Evolutionary conservation across 2,329 filamentous ascomycete genomes (phyloP), one percentile per base, ranked within the genome.

Genomic region (Aureobasidium melanogenum): DNA sequence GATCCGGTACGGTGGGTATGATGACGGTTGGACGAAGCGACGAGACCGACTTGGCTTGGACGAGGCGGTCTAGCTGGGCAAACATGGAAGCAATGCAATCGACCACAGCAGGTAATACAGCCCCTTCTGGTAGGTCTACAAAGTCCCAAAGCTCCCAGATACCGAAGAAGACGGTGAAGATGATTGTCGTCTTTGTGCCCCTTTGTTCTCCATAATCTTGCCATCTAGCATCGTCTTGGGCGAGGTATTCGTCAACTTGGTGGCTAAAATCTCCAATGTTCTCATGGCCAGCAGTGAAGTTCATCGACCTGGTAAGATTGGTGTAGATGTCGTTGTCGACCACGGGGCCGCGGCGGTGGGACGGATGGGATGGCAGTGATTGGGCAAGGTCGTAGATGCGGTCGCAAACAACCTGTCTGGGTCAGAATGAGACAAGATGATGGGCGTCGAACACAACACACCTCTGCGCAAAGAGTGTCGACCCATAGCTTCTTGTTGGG

Each of bases 1-100:
- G 60, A 58, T 62, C 52, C 41, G 60, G 60, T 8, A 62, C 26
- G 17, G 48, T 62, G 34, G 60, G 60, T 46, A 61, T 47, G 50
- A 62, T 43, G 10, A 62, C 17, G n/a, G 47, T 63, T 38, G 55
- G 34, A 48, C 32, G 44, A 17, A 36, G 32, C 28, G 14, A 39
- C 15, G 28, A 38, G n/a, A 41, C 22, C 12, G 36, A 30, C n/a
- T 38, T 39, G 26, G 61, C 55, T 17, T 60, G 43, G n/a, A 46
- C 38, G 59, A 63, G 55, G 28, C 44, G 48, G 22, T 60, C 47
- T 17, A 63, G 56, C 26, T 62, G 50, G 3, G 43, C 51, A 56
- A 62, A 62, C 60, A 62, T 43, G 17, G 60, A 41, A 9, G 28
- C 12, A 12, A 62, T 30, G 51, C 51, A 50, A 4, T 57, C 52